Percentiles rank a stretch among this genome's conserved stretches.
Evolutionary conservation across 2,329 filamentous ascomycete genomes (phyloP).

Genomic region (Alternaria arbusti): DNA sequence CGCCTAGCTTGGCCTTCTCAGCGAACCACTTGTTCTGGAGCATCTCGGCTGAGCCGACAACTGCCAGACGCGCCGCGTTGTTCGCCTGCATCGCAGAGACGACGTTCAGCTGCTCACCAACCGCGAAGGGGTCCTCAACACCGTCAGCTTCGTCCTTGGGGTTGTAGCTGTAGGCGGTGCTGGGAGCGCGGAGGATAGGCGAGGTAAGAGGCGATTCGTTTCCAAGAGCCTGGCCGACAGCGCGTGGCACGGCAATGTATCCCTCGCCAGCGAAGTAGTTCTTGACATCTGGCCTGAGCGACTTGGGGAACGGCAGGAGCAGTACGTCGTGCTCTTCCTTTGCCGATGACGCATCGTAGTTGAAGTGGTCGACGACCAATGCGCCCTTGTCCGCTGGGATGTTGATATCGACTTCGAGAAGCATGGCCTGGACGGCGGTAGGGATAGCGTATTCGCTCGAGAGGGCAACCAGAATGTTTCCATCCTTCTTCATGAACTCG

Average conservation of each 20-base stretch:
- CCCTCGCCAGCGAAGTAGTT: slow-evolving; percentile 76
- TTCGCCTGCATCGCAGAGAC: slow-evolving; percentile 88
- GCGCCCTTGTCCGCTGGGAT: slow-evolving; percentile 86
- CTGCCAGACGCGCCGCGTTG: slow-evolving; percentile 87
- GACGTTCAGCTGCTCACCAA: slow-evolving; percentile 81
- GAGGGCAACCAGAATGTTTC: slow-evolving; percentile 88
- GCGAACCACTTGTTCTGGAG: slow-evolving; percentile 89
- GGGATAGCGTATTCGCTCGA: slow-evolving; percentile 75
- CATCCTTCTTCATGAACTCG: slow-evolving; percentile 88
- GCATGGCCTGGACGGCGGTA: slow-evolving; percentile 75
- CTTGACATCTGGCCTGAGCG: slow-evolving; percentile 72
- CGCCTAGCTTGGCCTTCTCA: slow-evolving; percentile 67
- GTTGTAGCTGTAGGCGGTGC: slow-evolving; percentile 92
- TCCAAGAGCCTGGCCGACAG: slow-evolving; percentile 82
- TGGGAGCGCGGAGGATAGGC: slow-evolving; percentile 81
- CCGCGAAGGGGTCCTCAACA: slow-evolving; percentile 83
- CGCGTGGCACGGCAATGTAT: slow-evolving; percentile 80
- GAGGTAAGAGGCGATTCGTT: slow-evolving; percentile 75
- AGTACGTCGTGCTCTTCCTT: slow-evolving; percentile 87
- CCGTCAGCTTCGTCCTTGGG: slow-evolving; percentile 79
- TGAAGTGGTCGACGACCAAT: slow-evolving; percentile 93
- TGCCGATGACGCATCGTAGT: slow-evolving; percentile 80
- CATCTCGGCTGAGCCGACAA: slow-evolving; percentile 86
- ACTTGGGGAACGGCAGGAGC: slow-evolving; percentile 72
- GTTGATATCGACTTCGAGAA: slow-evolving; percentile 86